Conservation (phyloP, 2,329 filamentous ascomycete species). For the Gliomastix tumulicola region DNA sequence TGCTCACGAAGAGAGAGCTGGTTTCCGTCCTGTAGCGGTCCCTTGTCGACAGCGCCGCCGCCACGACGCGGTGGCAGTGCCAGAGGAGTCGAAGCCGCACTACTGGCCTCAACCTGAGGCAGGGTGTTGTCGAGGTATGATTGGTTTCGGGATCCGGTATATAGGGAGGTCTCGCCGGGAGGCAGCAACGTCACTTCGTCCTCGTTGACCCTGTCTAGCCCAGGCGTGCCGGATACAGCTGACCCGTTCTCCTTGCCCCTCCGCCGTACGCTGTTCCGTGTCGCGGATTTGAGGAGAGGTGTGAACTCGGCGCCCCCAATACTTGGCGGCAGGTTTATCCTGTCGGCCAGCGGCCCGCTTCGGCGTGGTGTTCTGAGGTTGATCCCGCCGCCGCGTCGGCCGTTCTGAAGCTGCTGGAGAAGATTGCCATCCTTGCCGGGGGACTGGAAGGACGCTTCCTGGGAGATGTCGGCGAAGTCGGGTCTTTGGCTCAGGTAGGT, state of each 20-base stretch:
- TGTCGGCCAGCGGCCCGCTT: constrained; percentile 63
- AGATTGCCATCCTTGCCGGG: constrained; percentile 65
- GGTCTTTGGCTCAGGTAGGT: constrained; percentile 66
- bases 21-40: constrained; percentile 76
- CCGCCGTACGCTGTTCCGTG: constrained; percentile 61
- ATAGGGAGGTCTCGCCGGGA: constrained; percentile 64
- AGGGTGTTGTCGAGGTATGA: constrained; percentile 63
- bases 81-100: constrained; percentile 75
- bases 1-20: constrained; percentile 89
- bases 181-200: constrained; percentile 72
- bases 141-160: constrained; percentile 57
- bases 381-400: constrained; percentile 44
- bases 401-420: constrained; percentile 66
- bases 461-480: constrained; percentile 72
- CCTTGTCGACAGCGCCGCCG: constrained; percentile 44
- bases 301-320: constrained; percentile 79
- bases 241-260: constrained; percentile 56
- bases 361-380: constrained; percentile 68
- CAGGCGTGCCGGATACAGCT: constrained; percentile 57
- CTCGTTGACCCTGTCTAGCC: constrained; percentile 57
- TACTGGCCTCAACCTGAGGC: constrained; percentile 71
- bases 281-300: constrained; percentile 79
- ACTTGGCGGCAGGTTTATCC: constrained; percentile 62
- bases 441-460: constrained; percentile 80
- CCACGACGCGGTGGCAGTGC: constrained; percentile 58